Conservation (phyloP, 805 yeast genomes). For the Cyberlindnera euphorbiiphila region DNA sequence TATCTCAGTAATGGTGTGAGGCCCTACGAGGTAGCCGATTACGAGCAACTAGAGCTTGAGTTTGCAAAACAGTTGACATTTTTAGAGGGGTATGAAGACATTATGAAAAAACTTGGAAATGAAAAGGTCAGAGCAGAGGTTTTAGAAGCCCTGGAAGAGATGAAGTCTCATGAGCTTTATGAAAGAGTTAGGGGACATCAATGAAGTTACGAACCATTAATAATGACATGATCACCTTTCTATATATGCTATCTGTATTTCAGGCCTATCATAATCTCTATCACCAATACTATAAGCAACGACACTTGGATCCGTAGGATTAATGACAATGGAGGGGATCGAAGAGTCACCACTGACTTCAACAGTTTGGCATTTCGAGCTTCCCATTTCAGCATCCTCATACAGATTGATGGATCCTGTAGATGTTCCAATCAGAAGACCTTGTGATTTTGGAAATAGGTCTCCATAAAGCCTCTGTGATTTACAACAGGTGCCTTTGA, state of each 20-base stretch:
- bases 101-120: constrained; percentile 10
- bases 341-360: constrained; percentile 7
- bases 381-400: constrained; percentile 25
- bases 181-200: constrained; percentile 4
- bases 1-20: background rate
- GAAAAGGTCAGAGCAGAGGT: constrained; percentile 1
- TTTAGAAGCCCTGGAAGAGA: background rate
- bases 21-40: background rate
- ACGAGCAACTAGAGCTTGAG: constrained; percentile 3
- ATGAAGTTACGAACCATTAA: background rate
- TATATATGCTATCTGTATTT: constrained; percentile 7
- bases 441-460: constrained; percentile 21
- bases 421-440: constrained; percentile 29
- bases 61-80: constrained; percentile 17
- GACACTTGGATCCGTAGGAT: constrained; percentile 18
- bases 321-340: constrained; percentile 15
- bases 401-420: constrained; percentile 21
- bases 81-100: constrained; percentile 18
- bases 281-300: constrained; percentile 21
- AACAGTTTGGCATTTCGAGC: constrained; percentile 2
- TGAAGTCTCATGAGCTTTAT: constrained; percentile 8
- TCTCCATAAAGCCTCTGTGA: constrained; percentile 27
- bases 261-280: constrained; percentile 13
- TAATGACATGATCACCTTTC: too few species aligned
- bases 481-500: constrained; percentile 9